Conservation (phyloP, 1,139 yeast species). For the Kluyveromyces sp. region DNA sequence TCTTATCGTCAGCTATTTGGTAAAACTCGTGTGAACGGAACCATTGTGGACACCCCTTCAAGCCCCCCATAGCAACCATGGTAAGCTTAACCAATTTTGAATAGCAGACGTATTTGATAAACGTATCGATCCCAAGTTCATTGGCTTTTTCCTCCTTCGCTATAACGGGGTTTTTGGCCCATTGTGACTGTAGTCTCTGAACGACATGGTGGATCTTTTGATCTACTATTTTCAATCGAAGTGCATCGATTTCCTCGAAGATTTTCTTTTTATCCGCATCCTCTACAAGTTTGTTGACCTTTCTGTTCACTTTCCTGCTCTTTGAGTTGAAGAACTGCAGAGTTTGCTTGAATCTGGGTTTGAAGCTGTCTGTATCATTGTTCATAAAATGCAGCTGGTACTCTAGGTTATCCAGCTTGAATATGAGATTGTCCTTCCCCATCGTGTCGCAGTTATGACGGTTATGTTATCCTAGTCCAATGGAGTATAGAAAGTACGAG, state of each 20-base stretch:
- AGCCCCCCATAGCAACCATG: constrained; percentile 15
- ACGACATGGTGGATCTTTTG: constrained; percentile 46
- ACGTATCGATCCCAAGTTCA: constrained; percentile 19
- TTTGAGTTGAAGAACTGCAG: constrained; percentile 42
- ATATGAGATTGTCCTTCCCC: constrained; percentile 31
- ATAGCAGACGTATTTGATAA: constrained; percentile 25
- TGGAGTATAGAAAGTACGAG: background rate
- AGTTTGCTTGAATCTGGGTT: constrained; percentile 52
- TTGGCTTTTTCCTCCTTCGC: constrained; percentile 11
- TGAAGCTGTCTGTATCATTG: constrained; percentile 24
- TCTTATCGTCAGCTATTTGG: constrained; percentile 24
- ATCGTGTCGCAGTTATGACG: constrained; percentile 11
- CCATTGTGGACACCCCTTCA: constrained; percentile 30
- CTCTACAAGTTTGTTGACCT: constrained; percentile 36
- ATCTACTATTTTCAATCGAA: constrained; percentile 42
- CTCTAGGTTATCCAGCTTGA: constrained; percentile 33
- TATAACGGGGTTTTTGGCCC: constrained; percentile 26
- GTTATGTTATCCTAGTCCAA: background rate
- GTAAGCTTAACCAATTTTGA: constrained; percentile 31
- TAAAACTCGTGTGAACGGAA: constrained; percentile 23
- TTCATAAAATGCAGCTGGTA: constrained; percentile 30
- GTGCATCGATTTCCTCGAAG: constrained; percentile 36
- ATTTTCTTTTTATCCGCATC: constrained; percentile 38
- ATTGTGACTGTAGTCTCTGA: constrained; percentile 38
- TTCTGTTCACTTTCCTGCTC: constrained; percentile 37